Evolutionary conservation across 2,329 filamentous ascomycete species (phyloP), one percentile per base, ranked within the genome.

Genomic region (Xylariales sp.): DNA sequence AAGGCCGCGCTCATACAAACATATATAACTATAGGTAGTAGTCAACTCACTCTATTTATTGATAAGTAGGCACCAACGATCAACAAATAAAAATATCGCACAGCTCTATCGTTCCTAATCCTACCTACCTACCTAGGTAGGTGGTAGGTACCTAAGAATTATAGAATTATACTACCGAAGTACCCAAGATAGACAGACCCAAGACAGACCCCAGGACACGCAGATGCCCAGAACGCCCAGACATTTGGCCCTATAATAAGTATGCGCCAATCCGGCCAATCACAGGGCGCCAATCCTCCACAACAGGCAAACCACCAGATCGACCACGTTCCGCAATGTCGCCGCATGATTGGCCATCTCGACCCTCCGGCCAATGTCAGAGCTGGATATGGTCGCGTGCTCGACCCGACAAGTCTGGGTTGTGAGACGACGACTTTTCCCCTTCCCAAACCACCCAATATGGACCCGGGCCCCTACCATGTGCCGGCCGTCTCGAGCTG

Each of bases 341-440:
- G 43, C n/a, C 1, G 34, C 34, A 28, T 69, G 70, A 70, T 72
- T 72, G 70, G 70, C 61, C 45, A 30, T 28, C 0, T 7, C 49
- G 4, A 5, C 1, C 10, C 32, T 39, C 41, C 68, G 72, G 57
- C 75, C 74, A 75, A 75, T 75, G 75, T 72, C 62, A 73, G 71
- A 72, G 67, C 73, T 73, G 62, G 67, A 74, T 70, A 62, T 75
- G 75, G 75, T 77, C 75, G 75, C 75, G 75, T 76, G 75, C 75
- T 74, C 71, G 54, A 70, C 66, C 66, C 66, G 70, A 74, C 67
- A 71, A 65, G 64, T 69, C 69, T 63, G 65, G 69, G 66, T 59
- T 62, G 52, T 43, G 67, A 57, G 65, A 75, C 63, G 54, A 34
- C 28, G 34, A n/a, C 55, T 49, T 28, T 45, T 23, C 43, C 43